Conservation (phyloP, 345 rosid species). For the Lepidium africanum region DNA sequence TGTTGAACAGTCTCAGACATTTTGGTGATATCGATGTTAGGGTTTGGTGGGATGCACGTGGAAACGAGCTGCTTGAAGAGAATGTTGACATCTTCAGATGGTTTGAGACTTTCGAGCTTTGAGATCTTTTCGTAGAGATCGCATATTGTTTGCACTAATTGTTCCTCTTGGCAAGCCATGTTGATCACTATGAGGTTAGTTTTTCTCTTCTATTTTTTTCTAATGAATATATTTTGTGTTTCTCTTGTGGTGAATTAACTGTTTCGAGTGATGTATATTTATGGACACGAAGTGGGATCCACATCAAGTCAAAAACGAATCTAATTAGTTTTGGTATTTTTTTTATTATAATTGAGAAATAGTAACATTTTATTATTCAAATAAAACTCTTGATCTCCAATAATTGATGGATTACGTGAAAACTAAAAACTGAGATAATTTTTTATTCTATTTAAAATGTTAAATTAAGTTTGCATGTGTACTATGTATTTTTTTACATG, state of each 20-base stretch:
- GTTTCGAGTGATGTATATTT: background rate
- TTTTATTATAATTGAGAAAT: no score
- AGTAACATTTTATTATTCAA: background rate
- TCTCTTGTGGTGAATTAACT: constrained; percentile 16
- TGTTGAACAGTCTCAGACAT: constrained; percentile 44
- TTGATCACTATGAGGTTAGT: constrained; percentile 39
- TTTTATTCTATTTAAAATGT: background rate
- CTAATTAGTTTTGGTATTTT: no score
- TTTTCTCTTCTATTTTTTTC: background rate
- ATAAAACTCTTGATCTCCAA: background rate
- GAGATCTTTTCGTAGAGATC: constrained; percentile 62
- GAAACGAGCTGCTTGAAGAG: constrained; percentile 66
- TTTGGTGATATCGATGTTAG: constrained; percentile 48
- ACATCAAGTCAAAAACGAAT: background rate
- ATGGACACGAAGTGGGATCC: constrained; percentile 1
- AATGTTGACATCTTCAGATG: constrained; percentile 65
- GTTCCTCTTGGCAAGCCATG: constrained; percentile 62
- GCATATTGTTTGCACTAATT: constrained; percentile 41
- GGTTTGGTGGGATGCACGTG: constrained; percentile 70
- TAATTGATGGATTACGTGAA: background rate
- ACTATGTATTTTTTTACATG: background rate
- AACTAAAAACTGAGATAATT: background rate
- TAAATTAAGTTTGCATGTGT: background rate
- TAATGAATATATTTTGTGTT: background rate
- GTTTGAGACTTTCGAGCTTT: constrained; percentile 54